phyloP scores from a whole-genome alignment of 805 yeast species.

The Candida wancherniae region DNA sequence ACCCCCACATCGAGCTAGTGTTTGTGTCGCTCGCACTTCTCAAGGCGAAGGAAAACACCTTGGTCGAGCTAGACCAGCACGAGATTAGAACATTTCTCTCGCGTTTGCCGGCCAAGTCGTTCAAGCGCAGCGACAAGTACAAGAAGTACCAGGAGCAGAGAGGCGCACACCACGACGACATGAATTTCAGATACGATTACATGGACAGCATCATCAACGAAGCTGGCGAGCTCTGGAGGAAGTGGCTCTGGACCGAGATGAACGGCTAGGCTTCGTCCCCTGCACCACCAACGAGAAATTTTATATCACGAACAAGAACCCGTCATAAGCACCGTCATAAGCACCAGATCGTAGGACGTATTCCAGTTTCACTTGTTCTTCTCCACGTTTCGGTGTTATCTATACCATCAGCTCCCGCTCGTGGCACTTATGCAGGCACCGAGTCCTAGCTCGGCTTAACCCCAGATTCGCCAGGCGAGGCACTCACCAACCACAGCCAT shows the following conservation, averaged over 20 bases:
- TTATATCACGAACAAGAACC: too few species aligned
- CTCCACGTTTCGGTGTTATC: too few species aligned
- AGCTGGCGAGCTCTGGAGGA: conserved; percentile 87
- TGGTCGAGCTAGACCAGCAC: conserved; percentile 83
- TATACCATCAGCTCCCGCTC: too few species aligned
- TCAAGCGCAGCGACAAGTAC: conserved; percentile 29
- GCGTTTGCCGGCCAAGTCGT: conserved; percentile 46
- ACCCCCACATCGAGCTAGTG: conserved; percentile 71
- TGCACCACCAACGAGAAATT: too few species aligned
- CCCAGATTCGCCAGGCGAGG: too few species aligned
- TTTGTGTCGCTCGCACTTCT: conserved; percentile 75
- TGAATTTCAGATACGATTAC: conserved; percentile 36
- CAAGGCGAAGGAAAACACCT: conserved; percentile 70
- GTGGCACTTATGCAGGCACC: too few species aligned
- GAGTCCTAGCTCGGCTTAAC: too few species aligned
- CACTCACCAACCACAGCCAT: background rate
- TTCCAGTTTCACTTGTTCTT: too few species aligned
- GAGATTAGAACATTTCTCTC: conserved; percentile 78
- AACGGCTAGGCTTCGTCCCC: conserved; percentile 21
- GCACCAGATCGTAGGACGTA: too few species aligned
- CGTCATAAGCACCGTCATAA: too few species aligned
- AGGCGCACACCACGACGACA: conserved; percentile 13
- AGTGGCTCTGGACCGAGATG: conserved; percentile 58
- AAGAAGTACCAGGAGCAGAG: conserved; percentile 28
- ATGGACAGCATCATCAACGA: conserved; percentile 69